Conservation (phyloP, 2,329 filamentous ascomycete genomes). For the Arthrobotrys entomopaga region DNA sequence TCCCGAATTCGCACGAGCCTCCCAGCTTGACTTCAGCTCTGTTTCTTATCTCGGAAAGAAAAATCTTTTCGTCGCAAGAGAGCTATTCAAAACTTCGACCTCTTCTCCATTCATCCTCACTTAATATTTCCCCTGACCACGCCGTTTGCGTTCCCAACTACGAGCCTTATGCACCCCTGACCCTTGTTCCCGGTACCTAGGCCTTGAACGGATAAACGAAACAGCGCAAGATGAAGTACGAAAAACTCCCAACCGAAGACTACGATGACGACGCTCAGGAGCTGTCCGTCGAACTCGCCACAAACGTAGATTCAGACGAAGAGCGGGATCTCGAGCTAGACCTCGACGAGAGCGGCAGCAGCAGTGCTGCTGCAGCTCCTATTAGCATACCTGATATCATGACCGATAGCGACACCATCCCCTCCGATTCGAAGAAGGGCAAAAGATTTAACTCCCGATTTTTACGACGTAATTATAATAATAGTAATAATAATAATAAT, state of each 20-base stretch:
- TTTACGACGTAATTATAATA: constrained; percentile 2
- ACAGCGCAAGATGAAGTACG: constrained; percentile 42
- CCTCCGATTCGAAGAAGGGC: constrained; percentile 12
- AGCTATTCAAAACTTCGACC: constrained; percentile 5
- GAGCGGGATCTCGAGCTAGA: constrained; percentile 39
- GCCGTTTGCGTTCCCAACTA: constrained; percentile 4
- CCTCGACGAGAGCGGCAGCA: constrained; percentile 31
- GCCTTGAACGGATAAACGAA: neutral
- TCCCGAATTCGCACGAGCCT: neutral
- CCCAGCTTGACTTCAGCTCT: constrained; percentile 15
- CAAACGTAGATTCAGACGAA: constrained; percentile 49
- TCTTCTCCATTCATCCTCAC: neutral
- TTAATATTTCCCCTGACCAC: constrained; percentile 3
- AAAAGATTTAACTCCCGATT: neutral
- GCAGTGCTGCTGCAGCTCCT: neutral
- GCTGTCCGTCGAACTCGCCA: constrained; percentile 50
- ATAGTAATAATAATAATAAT: neutral
- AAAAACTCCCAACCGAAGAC: constrained; percentile 51
- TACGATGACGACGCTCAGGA: constrained; percentile 52
- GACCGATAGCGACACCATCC: neutral
- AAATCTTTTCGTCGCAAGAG: neutral
- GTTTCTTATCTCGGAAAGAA: neutral
- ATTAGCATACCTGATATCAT: neutral
- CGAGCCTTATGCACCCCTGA: constrained; percentile 37
- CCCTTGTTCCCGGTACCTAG: constrained; percentile 33